Evolutionary conservation across 805 yeast species (phyloP).

Genomic region (Starmerella floricola): DNA sequence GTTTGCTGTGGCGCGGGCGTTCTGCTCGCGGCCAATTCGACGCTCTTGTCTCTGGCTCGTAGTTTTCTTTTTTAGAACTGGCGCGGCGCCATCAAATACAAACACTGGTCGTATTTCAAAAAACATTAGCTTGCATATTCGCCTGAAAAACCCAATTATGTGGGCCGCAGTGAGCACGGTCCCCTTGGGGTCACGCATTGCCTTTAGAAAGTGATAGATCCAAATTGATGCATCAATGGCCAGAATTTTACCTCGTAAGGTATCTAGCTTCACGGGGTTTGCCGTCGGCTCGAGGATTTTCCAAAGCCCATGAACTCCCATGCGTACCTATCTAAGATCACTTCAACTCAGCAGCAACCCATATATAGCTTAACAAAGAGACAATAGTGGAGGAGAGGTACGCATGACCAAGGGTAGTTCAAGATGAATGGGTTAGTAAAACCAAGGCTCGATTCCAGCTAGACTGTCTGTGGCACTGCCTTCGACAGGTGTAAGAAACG

Average conservation of each 20-base stretch:
- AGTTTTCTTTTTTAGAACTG: constrained; percentile 66
- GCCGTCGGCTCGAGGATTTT: constrained; percentile 81
- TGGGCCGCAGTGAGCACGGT: constrained; percentile 67
- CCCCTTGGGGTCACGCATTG: constrained; percentile 80
- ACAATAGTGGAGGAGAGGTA: too few species aligned
- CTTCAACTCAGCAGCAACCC: not conserved
- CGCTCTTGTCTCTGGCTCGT: constrained; percentile 60
- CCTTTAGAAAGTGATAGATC: constrained; percentile 93
- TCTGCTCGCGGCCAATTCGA: constrained; percentile 60
- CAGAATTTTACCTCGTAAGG: constrained; percentile 59
- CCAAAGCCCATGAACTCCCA: constrained; percentile 98
- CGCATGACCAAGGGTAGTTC: too few species aligned
- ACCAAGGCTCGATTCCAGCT: too few species aligned
- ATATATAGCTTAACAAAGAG: too few species aligned
- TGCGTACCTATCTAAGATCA: too few species aligned
- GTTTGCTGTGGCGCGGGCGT: constrained; percentile 64
- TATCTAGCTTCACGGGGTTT: constrained; percentile 77
- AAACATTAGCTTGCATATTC: constrained; percentile 80
- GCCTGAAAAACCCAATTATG: constrained; percentile 85
- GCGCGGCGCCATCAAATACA: constrained; percentile 63
- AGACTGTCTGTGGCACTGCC: too few species aligned
- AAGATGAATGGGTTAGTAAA: too few species aligned
- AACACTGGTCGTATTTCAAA: constrained; percentile 67
- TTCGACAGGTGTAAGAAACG: too few species aligned
- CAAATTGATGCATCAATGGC: constrained; percentile 98